phyloP scores from a whole-genome alignment of 148 eudicot genomes.

The Chenopodium album region DNA sequence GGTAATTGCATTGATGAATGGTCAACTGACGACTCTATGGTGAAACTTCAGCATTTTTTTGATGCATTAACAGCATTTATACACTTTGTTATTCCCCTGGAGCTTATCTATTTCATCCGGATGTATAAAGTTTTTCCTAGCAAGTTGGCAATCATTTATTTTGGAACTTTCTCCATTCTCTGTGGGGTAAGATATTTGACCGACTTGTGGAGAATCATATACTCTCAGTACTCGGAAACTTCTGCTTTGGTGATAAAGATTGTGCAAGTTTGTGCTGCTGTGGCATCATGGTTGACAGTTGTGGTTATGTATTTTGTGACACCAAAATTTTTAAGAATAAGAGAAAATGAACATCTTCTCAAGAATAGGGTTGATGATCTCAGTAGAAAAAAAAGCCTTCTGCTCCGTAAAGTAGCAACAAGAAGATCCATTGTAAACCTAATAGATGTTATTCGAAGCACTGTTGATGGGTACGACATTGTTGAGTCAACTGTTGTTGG shows the following conservation, averaged over 20 bases:
- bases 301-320: conserved; percentile 52
- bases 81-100: conserved; percentile 57
- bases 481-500: conserved; percentile 60
- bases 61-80: conserved; percentile 58
- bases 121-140: conserved; percentile 52
- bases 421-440: conserved; percentile 56
- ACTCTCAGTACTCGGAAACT: conserved; percentile 40
- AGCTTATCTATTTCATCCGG: conserved; percentile 34
- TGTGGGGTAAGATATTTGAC: conserved; percentile 63
- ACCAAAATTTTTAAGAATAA: conserved; percentile 53
- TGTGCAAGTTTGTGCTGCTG: conserved; percentile 50
- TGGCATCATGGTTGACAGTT: conserved; percentile 52
- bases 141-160: conserved; percentile 56
- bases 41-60: conserved; percentile 50
- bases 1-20: conserved; percentile 45
- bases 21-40: conserved; percentile 50
- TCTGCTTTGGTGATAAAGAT: conserved; percentile 47
- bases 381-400: conserved; percentile 45
- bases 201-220: conserved; percentile 41
- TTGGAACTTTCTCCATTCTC: conserved; percentile 56
- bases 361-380: conserved; percentile 58
- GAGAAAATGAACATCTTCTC: conserved; percentile 44
- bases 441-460: conserved; percentile 67
- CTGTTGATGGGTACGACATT: conserved; percentile 56
- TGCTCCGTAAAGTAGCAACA: conserved; percentile 49